phyloP scores from a whole-genome alignment of 2,329 filamentous ascomycete genomes.

The Ophiocordyceps robertsii region DNA sequence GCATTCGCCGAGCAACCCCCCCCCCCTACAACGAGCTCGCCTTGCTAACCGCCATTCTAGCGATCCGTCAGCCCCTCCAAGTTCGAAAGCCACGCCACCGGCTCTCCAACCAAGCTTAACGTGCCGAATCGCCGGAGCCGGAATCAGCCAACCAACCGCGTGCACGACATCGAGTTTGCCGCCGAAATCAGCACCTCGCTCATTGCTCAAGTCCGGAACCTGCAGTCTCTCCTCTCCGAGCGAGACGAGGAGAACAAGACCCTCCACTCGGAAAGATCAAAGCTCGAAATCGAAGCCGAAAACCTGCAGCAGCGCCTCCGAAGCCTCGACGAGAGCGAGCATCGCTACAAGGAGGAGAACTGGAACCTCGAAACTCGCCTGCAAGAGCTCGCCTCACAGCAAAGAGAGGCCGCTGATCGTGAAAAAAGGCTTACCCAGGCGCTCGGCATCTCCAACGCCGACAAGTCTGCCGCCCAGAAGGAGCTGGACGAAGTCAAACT shows the following conservation, averaged over 20 bases:
- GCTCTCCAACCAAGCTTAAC: conserved; percentile 78
- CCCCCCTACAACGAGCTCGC: not conserved
- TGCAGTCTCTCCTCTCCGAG: conserved; percentile 74
- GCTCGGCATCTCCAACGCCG: conserved; percentile 54
- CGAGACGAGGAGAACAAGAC: conserved; percentile 76
- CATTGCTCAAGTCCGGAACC: conserved; percentile 81
- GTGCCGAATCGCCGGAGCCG: conserved; percentile 79
- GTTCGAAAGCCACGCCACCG: conserved; percentile 72
- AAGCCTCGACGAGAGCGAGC: conserved; percentile 81
- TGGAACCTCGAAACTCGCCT: conserved; percentile 92
- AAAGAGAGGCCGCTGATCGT: conserved; percentile 65
- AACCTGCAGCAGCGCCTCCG: conserved; percentile 68
- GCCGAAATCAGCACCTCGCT: conserved; percentile 94
- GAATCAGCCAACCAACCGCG: conserved; percentile 76
- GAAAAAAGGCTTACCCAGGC: conserved; percentile 70
- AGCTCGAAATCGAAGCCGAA: conserved; percentile 72
- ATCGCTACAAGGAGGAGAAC: conserved; percentile 95
- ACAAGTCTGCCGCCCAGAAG: conserved; percentile 67
- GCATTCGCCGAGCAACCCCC: conserved; percentile 10
- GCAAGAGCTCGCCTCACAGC: conserved; percentile 63
- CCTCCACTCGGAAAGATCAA: conserved; percentile 59
- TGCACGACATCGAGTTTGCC: conserved; percentile 97
- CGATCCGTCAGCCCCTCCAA: conserved; percentile 60
- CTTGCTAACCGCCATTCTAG: conserved; percentile 22
- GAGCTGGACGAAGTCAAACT: conserved; percentile 86